Conservation (phyloP, 495 filamentous ascomycete genomes). For the Corynascus novoguineensis region DNA sequence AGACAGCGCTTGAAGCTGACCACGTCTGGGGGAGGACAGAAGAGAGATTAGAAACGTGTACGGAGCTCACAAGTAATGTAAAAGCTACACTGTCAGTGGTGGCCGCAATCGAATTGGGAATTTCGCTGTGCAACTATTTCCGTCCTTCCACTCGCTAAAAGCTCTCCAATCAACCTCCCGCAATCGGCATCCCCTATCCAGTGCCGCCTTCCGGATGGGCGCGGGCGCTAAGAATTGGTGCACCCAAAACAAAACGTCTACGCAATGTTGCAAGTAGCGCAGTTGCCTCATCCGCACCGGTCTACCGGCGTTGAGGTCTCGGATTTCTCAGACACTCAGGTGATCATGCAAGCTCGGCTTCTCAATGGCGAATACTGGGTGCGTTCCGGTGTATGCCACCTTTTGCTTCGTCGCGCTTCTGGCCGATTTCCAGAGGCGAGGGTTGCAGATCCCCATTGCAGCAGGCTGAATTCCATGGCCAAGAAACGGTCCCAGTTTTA, state of each 20-base stretch:
- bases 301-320: conserved; percentile 19
- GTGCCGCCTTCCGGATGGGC: background rate
- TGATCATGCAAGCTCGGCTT: conserved; percentile 3
- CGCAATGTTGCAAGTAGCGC: no score
- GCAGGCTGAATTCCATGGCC: background rate
- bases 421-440: background rate
- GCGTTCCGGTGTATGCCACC: conserved; percentile 2
- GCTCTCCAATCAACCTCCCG: background rate
- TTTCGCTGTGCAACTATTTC: no score
- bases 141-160: no score
- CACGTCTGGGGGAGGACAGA: no score
- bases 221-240: background rate
- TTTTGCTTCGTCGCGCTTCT: background rate
- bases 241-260: background rate
- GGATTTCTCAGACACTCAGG: conserved; percentile 5
- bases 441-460: conserved; percentile 2
- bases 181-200: conserved; percentile 8
- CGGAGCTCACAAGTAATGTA: no score
- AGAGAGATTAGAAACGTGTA: no score
- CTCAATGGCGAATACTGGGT: conserved; percentile 7
- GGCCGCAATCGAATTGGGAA: no score
- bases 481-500: background rate
- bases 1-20: background rate
- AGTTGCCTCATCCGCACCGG: conserved; percentile 11
- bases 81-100: no score